Evolutionary conservation across 202 grass and related monocot genomes (phyloP), one percentile per base, ranked within the genome.

Genomic region (Dendrocalamus latiflorus): DNA sequence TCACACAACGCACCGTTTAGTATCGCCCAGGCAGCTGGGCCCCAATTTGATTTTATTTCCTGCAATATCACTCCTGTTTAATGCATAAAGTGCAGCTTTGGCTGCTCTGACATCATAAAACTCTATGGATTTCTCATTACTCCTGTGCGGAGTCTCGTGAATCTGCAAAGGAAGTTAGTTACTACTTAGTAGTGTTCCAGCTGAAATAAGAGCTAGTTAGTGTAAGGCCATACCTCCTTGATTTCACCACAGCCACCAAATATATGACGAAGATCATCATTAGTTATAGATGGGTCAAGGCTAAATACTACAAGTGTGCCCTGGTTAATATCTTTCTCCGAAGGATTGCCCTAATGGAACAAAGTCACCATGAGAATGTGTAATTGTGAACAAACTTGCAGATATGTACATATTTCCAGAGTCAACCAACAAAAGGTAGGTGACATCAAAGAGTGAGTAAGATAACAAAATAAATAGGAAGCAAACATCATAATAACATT

Each of bases 101-200:
- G 92, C 94, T 72, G 94, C 88, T 93, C 94, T 94, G 36, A 89
- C 70, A 87, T 97, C 92, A 91, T 89, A 97, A 74, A 94, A 97
- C 68, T 93, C 92, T 43, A 97, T 88, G 20, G 78, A 93, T 84
- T 88, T 97, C 48, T 88, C 79, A 83, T 84, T 73, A 54, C 78
- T 22, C 26, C 88, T 86, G 73, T 89, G n/a, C n/a, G n/a, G n/a
- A n/a, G n/a, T n/a, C n/a, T n/a, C n/a, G n/a, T n/a, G n/a, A n/a
- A n/a, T n/a, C n/a, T n/a, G n/a, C n/a, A n/a, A n/a, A n/a, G n/a
- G n/a, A n/a, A n/a, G n/a, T n/a, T n/a, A n/a, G n/a, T n/a, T n/a
- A n/a, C n/a, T n/a, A n/a, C n/a, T n/a, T n/a, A n/a, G n/a, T n/a
- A n/a, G n/a, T n/a, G n/a, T n/a, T n/a, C n/a, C n/a, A n/a, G n/a